Evolutionary conservation across 495 filamentous ascomycete species (phyloP).

Genomic region (Neurospora sp.): DNA sequence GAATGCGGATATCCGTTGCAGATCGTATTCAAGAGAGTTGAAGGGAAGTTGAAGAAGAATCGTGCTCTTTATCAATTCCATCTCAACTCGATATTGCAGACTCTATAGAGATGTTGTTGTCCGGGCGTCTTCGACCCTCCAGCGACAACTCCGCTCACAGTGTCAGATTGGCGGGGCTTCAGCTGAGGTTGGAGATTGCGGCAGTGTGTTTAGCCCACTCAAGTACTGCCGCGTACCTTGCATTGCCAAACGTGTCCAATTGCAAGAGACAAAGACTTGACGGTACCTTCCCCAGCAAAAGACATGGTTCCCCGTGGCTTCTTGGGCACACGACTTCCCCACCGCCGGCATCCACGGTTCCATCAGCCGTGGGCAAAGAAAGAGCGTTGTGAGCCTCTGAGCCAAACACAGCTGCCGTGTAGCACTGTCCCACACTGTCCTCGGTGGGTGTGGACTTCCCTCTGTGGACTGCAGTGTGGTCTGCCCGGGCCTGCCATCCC

Average conservation of each 20-base stretch:
- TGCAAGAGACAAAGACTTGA: not conserved
- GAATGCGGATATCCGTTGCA: not conserved
- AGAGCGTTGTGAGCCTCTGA: not conserved
- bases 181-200: not conserved
- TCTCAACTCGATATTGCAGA: not conserved
- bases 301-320: not conserved
- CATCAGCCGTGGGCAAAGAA: not conserved
- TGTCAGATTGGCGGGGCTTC: not conserved
- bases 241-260: not conserved
- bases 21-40: not conserved
- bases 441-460: not conserved
- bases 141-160: not conserved
- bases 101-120: not conserved
- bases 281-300: not conserved
- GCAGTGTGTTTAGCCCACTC: not conserved
- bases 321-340: not conserved
- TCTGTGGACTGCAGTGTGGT: not conserved
- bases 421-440: not conserved
- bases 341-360: not conserved
- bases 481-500: not conserved
- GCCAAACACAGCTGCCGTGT: not conserved
- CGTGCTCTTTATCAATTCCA: not conserved
- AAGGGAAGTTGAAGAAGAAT: not conserved
- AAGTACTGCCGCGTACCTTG: constrained; percentile 7
- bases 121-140: not conserved